These are phyloP conservation scores for Aspergillaceae sp. DNA, from an alignment of 2,329 filamentous ascomycete species.

Conservation along the genomic window DNA sequence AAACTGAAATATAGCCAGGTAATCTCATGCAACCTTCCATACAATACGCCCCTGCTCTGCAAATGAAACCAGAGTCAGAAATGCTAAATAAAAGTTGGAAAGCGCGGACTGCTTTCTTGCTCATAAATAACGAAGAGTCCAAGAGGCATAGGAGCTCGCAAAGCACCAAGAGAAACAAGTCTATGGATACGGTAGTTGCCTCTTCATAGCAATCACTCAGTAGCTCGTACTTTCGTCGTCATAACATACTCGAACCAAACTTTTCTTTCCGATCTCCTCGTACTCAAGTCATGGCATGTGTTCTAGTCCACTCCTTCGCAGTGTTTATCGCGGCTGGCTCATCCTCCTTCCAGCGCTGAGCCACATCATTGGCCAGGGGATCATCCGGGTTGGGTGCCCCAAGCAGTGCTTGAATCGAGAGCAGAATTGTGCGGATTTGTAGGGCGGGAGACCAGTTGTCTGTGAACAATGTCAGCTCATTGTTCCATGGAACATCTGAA, in stretches of 20 bases:
- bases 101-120: neutral
- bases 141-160: neutral
- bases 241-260: conserved; percentile 3
- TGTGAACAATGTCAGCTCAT: conserved; percentile 31
- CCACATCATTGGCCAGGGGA: conserved; percentile 94
- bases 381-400: conserved; percentile 97
- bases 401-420: conserved; percentile 93
- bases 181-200: conserved; percentile 11
- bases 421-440: conserved; percentile 95
- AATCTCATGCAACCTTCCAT: too few relatives aligned
- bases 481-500: neutral
- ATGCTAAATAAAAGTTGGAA: neutral
- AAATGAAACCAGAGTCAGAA: neutral
- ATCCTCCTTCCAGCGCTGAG: conserved; percentile 96
- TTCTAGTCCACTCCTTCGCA: conserved; percentile 82
- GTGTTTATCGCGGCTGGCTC: conserved; percentile 87
- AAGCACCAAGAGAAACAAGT: conserved; percentile 4
- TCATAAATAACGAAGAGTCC: neutral
- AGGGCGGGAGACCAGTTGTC: conserved; percentile 98
- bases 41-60: neutral
- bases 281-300: conserved; percentile 57
- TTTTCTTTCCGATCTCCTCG: neutral
- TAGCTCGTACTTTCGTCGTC: conserved; percentile 10
- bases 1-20: too few relatives aligned
- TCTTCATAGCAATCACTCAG: conserved; percentile 25